Evolutionary conservation across 2,329 filamentous ascomycete species (phyloP), one percentile per base, ranked within the genome.

Genomic region (Beauveria sp.): DNA sequence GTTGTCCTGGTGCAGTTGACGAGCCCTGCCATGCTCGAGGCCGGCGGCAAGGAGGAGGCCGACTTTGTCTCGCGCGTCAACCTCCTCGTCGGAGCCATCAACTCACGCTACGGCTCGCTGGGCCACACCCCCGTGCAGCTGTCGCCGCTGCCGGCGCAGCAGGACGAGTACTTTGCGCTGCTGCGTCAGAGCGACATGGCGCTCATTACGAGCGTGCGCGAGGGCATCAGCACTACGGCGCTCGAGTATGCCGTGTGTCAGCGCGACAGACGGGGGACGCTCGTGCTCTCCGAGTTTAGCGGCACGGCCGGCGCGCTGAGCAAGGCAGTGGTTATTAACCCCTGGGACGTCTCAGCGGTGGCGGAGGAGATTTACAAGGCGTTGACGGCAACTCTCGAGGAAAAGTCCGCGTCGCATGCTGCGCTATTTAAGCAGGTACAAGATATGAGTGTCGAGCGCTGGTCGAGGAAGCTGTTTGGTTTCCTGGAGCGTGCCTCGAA

Each of bases 141-240:
- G 75, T 97, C 93, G 74, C 91, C 93, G 10, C 92, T 96, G 73
- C 97, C 97, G 72, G 83, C 97, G 52, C 88, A 86, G 52, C 89
- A 88, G 66, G 89, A 92, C 68, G 93, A 97, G 75, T 98, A 98
- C 74, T 96, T 96, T 74, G 93, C 93, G 5, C 83, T 98, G 20
- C 82, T 98, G 60, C 88, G 93, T 24, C 86, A 91, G 3, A 93
- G 90, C 45, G 92, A 98, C 73, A 90, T 97, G 66, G 93, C 91
- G 5, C 80, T 98, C 57, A 96, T 97, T 74, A 97, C 95, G 7
- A 96, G 91, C 68, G 92, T 97, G 24, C 86, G 93, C 63, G 93
- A 98, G 74, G 93, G 93, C 63, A 97, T 97, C 92, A 98, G 97
- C 78, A 97, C 93, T 0, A 96, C 93, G 22, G 95, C 91, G 71